Evolutionary conservation across 768 basidiomycete genomes (phyloP), one percentile per base, ranked within the genome.

Genomic region (Russula sp.): DNA sequence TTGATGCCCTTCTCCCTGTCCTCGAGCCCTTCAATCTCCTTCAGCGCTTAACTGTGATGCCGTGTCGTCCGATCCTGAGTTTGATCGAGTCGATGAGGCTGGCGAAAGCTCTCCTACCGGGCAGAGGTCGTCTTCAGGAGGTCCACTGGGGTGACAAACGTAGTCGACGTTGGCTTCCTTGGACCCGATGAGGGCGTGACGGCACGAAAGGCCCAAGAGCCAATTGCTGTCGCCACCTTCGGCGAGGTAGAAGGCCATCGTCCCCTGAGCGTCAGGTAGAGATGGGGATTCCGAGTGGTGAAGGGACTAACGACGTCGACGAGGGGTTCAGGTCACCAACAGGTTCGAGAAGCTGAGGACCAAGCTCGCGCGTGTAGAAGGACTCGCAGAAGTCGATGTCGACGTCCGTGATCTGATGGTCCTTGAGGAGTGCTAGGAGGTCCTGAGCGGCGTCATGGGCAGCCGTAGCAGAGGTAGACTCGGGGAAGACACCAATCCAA

Each of bases 401-500:
- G 67, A 78, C 64, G 56, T 77, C 70, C 39, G 52, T 46, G 67
- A 76, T 70, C 20, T 67, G 29, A 68, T 70, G 66, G 51, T 67
- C 22, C n/a, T n/a, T n/a, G n/a, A n/a, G n/a, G n/a, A n/a, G n/a
- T n/a, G n/a, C n/a, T n/a, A n/a, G n/a, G n/a, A n/a, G n/a, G n/a
- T n/a, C n/a, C n/a, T n/a, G n/a, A n/a, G n/a, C n/a, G n/a, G n/a
- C n/a, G n/a, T n/a, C n/a, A n/a, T 58, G 69, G 52, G 65, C 42
- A 35, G n/a, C 42, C n/a, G 29, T 45, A 14, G 54, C 32, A 7
- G 54, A 13, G 70, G 68, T 67, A 61, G 69, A 67, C n/a, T 73
- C 71, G 34, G 73, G 72, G 49, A 66, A 47, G 46, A 77, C 74
- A 4, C 76, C 77, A 16, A 78, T 66, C 77, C 77, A 78, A 56